Evolutionary conservation across 1,284 basidiomycete species (phyloP).

Genomic region (Melampsora americana): DNA sequence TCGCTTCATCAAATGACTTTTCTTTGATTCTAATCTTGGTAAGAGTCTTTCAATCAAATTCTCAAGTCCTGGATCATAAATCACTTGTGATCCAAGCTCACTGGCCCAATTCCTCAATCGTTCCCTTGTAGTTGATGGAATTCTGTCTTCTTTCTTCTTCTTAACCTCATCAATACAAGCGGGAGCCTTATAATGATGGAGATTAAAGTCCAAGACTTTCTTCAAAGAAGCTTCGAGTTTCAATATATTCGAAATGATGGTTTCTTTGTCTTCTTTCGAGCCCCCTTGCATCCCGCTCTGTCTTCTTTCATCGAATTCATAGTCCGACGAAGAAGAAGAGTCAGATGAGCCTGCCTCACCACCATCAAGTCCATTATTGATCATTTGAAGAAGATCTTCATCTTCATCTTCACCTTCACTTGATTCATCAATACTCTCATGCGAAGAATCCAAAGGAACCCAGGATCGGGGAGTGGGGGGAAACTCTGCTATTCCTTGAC

Average conservation of each 20-base stretch:
- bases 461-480: slow-evolving; percentile 30
- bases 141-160: no score
- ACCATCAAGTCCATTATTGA: neutral
- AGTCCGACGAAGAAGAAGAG: slow-evolving; percentile 14
- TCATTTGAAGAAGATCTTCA: neutral
- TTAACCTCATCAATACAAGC: neutral
- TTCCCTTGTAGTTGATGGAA: neutral
- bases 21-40: slow-evolving; percentile 1
- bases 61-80: slow-evolving; percentile 31
- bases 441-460: slow-evolving; percentile 21
- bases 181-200: neutral
- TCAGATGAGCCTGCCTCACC: neutral
- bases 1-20: neutral
- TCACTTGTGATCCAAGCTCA: slow-evolving; percentile 21
- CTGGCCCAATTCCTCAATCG: slow-evolving; percentile 33
- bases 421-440: slow-evolving; percentile 10
- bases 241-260: slow-evolving; percentile 17
- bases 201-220: slow-evolving; percentile 17
- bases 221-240: slow-evolving; percentile 15
- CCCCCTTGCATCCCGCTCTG: neutral
- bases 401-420: slow-evolving; percentile 14
- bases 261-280: slow-evolving; percentile 8
- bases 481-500: slow-evolving; percentile 8
- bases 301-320: slow-evolving; percentile 2
- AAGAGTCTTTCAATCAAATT: slow-evolving; percentile 13